Conservation (phyloP, 257 asterid species). For the Anisodus acutangulus region DNA sequence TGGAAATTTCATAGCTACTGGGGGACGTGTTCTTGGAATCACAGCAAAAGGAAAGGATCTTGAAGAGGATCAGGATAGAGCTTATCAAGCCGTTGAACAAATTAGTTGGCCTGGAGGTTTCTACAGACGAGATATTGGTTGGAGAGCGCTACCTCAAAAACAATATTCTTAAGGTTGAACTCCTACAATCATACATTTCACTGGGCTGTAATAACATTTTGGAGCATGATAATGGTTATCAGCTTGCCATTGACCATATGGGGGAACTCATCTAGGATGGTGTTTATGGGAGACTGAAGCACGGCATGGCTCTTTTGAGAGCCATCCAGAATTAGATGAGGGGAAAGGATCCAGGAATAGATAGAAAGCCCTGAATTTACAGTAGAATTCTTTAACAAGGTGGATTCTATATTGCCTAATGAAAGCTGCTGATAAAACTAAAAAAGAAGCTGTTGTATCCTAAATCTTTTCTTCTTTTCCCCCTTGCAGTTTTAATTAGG, state of each 20-base stretch:
- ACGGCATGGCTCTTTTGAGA: background rate
- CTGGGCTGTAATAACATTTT: background rate
- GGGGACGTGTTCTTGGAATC: conserved; percentile 93
- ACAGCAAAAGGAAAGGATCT: conserved; percentile 83
- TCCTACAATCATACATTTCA: background rate
- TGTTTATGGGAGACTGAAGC: background rate
- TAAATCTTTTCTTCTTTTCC: background rate
- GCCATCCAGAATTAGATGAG: background rate
- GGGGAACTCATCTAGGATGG: conserved; percentile 1
- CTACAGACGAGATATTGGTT: conserved; percentile 82
- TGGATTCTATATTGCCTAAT: background rate
- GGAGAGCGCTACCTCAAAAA: conserved; percentile 69
- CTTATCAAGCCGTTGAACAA: conserved; percentile 71
- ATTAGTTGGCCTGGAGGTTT: conserved; percentile 80
- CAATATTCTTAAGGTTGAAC: conserved; percentile 35
- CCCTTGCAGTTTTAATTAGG: background rate
- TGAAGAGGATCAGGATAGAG: conserved; percentile 79
- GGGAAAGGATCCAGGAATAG: background rate
- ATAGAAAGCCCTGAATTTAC: background rate
- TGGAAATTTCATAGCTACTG: conserved; percentile 74
- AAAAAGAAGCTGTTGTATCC: background rate
- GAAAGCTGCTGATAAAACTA: background rate
- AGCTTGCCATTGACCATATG: background rate
- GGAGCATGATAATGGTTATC: background rate
- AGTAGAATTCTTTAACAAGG: background rate